Evolutionary conservation across 805 yeast genomes (phyloP).

Genomic region (Yamadazyma nakazawae): DNA sequence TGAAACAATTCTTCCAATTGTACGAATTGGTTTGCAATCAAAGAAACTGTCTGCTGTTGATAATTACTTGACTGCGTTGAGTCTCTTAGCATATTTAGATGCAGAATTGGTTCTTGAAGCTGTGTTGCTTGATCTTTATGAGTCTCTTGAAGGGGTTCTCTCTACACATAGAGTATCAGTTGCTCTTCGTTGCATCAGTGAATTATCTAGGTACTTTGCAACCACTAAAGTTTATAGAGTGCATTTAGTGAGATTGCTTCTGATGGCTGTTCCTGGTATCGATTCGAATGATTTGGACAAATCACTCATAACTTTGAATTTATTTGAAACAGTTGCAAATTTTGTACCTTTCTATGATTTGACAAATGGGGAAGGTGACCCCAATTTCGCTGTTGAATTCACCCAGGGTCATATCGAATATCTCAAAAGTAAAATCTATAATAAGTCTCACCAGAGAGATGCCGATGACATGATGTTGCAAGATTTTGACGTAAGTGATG

Average conservation of each 20-base stretch:
- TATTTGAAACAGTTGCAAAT: slow-evolving; percentile 66
- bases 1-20: slow-evolving; percentile 50
- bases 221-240: slow-evolving; percentile 61
- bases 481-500: slow-evolving; percentile 39
- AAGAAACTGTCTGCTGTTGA: slow-evolving; percentile 57
- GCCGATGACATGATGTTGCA: slow-evolving; percentile 6
- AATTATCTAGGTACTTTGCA: slow-evolving; percentile 65
- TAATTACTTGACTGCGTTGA: slow-evolving; percentile 56
- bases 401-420: slow-evolving; percentile 61
- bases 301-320: slow-evolving; percentile 63
- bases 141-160: slow-evolving; percentile 62
- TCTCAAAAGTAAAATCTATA: slow-evolving; percentile 44
- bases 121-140: slow-evolving; percentile 70
- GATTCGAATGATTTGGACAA: slow-evolving; percentile 83
- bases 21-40: slow-evolving; percentile 73
- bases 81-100: slow-evolving; percentile 59
- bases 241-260: slow-evolving; percentile 73
- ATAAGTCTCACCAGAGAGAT: slow-evolving; percentile 11
- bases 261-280: slow-evolving; percentile 71
- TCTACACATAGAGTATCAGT: slow-evolving; percentile 78
- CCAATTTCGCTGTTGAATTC: slow-evolving; percentile 46
- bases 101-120: slow-evolving; percentile 53
- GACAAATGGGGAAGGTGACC: slow-evolving; percentile 41
- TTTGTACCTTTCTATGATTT: slow-evolving; percentile 71
- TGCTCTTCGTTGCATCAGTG: slow-evolving; percentile 65